A percentile compares a stretch with the other conserved stretches of the same genome.
Conservation (phyloP, 106 monocot genomes). For the Cymbidium sinense region DNA sequence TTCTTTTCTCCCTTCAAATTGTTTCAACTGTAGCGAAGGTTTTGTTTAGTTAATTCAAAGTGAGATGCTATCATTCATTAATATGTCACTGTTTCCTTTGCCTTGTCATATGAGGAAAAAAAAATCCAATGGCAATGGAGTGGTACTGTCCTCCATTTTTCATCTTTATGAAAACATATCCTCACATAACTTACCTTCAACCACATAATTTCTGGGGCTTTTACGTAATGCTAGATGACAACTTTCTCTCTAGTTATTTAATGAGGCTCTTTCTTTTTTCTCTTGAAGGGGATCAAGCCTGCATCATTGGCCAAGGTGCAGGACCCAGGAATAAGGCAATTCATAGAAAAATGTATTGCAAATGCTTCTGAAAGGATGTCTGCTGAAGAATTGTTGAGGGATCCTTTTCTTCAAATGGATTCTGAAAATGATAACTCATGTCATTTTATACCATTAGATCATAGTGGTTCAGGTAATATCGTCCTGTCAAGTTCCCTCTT, state of each 20-base stretch:
- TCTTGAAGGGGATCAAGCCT: constrained; percentile 42
- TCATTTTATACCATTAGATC: constrained; percentile 3
- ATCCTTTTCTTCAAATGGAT: constrained; percentile 43
- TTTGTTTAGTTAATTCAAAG: neutral
- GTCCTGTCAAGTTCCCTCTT: no score
- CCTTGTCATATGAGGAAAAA: no score
- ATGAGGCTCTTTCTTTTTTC: neutral
- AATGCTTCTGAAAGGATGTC: constrained; percentile 39
- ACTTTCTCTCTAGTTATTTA: neutral
- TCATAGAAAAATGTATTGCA: constrained; percentile 55
- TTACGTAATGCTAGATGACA: neutral
- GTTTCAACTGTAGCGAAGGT: no score
- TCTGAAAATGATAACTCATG: constrained; percentile 9
- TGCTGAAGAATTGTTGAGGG: constrained; percentile 36
- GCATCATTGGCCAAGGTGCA: constrained; percentile 39
- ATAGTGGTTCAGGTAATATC: constrained; percentile 15
- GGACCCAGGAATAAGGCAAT: constrained; percentile 31
- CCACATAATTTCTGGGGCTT: neutral
- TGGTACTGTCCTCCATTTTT: neutral
- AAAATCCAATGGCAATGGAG: no score
- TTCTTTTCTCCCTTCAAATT: no score
- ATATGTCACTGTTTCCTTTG: neutral
- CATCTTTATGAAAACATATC: neutral
- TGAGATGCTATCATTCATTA: neutral
- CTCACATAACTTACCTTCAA: neutral